A percentile compares a stretch with the other conserved stretches of the same genome.
phyloP scores from a whole-genome alignment of 345 rosid genomes.

The Moricandia arvensis region DNA sequence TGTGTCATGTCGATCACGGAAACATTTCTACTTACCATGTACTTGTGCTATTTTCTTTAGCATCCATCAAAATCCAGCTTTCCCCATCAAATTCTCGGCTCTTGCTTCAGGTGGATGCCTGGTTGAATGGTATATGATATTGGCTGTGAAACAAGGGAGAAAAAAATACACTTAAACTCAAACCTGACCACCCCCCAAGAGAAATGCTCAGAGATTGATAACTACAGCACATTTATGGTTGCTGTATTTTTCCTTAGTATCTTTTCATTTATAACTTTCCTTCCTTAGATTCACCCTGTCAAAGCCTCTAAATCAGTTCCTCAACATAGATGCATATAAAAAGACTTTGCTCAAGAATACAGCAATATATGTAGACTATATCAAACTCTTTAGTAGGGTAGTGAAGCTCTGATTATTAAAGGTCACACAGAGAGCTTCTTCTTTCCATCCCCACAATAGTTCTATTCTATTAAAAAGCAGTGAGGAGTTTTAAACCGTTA shows the following conservation, averaged over 20 bases:
- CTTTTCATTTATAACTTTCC: neutral
- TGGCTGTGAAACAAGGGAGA: conserved; percentile 43
- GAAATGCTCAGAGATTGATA: neutral
- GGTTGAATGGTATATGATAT: conserved; percentile 46
- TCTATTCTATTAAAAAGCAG: neutral
- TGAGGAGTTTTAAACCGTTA: neutral
- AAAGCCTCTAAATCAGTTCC: conserved; percentile 7
- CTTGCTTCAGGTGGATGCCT: conserved; percentile 77
- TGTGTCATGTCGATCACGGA: neutral
- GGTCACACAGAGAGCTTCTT: neutral
- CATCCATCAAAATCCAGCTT: conserved; percentile 13
- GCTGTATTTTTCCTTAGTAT: neutral
- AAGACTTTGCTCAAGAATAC: neutral
- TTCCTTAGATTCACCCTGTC: neutral
- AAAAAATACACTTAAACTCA: conserved; percentile 22
- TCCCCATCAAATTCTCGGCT: conserved; percentile 72
- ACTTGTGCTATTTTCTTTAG: conserved; percentile 7
- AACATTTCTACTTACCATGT: conserved; percentile 16
- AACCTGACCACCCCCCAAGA: neutral
- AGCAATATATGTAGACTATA: neutral
- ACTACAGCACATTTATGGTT: neutral
- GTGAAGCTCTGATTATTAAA: neutral
- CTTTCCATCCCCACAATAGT: neutral
- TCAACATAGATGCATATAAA: neutral
- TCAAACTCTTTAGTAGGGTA: neutral